Base-by-base conservation (phyloP, 805 yeast species). In the Starmerella scarabaei region DNA sequence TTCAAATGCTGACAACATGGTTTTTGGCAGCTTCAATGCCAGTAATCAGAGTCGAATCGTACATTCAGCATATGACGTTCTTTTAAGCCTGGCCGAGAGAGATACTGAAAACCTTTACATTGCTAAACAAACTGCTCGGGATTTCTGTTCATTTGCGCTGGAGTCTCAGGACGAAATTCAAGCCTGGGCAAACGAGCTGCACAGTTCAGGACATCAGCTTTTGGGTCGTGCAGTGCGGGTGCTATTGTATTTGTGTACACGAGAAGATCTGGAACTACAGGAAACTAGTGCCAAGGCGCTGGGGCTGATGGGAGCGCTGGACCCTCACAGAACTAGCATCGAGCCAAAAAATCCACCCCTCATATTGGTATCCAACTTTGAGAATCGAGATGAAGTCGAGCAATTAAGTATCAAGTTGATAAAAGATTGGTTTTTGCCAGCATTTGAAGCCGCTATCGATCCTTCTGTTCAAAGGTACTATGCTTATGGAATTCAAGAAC, bases 401-500 rank as follows among this genome's bases (percentile, higher is more conserved):
- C 66, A 64, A 11, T 83, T 88, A 52, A 65, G 84, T 24, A 63
- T 72, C 3, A 66, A 69, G 50, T 73, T 86, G 36, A 63, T 86
- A 26, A 77, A 81, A 44, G 68, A 71, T 40, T 67, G 73, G 43
- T 65, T 91, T n/a, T 79, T 86, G 7, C 84, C 82, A 26, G 74
- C 84, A 1, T 86, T 85, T 58, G 78, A 93, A 75, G 85, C 94
- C 0, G 79, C 95, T 1, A 80, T 79, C 26, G 85, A 85, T 53
- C 94, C 97, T 0, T 71, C 73, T 18, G 73, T 75, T 36, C 98
- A 91, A 57, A 66, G 81, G 42, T 81, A 79, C 53, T 67, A 85
- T 27, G 94, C 95, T 0, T 80, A 73, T 57, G 80, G 88, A 0
- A 82, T 91, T 72, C 99, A 91, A 56, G 91, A 84, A 47, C 76